A percentile compares a stretch with the other conserved stretches of the same genome.
Evolutionary conservation across 345 rosid genomes (phyloP).

Genomic region (Lepidium didymum): DNA sequence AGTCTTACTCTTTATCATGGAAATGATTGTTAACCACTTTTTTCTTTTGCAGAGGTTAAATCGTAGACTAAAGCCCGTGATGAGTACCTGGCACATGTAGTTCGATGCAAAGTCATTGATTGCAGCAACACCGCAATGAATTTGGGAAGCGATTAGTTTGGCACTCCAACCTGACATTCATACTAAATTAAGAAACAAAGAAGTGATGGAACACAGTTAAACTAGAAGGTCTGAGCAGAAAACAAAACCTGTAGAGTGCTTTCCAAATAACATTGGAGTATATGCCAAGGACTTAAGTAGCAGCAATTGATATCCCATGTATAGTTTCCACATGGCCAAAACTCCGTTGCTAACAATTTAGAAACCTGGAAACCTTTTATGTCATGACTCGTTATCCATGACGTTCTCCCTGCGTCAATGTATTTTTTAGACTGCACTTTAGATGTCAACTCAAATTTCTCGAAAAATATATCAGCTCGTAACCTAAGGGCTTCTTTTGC

Average conservation of each 20-base stretch:
- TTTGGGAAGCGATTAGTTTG: slow-evolving; percentile 70
- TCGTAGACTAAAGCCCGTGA: background rate
- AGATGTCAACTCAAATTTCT: slow-evolving; percentile 54
- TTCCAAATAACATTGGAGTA: slow-evolving; percentile 78
- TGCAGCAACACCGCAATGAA: slow-evolving; percentile 86
- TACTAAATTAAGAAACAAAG: too few species aligned
- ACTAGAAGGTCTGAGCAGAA: slow-evolving; percentile 32
- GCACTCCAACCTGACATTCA: too few species aligned
- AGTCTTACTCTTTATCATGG: background rate
- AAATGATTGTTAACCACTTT: background rate
- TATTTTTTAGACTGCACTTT: slow-evolving; percentile 42
- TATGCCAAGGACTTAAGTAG: slow-evolving; percentile 84
- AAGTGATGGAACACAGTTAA: too few species aligned
- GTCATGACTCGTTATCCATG: slow-evolving; percentile 33
- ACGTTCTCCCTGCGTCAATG: slow-evolving; percentile 33
- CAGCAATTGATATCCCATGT: slow-evolving; percentile 38
- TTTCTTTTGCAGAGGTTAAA: background rate
- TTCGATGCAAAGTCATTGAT: slow-evolving; percentile 86
- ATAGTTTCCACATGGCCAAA: slow-evolving; percentile 44
- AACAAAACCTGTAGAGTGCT: slow-evolving; percentile 79
- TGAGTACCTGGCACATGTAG: slow-evolving; percentile 90
- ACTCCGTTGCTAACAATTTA: slow-evolving; percentile 41
- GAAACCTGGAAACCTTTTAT: slow-evolving; percentile 39
- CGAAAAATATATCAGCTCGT: slow-evolving; percentile 62
- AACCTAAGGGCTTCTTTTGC: slow-evolving; percentile 73